A percentile compares a stretch with the other conserved stretches of the same genome.
Conservation (phyloP, 148 eudicot species). For the Nyssa sinensis region DNA sequence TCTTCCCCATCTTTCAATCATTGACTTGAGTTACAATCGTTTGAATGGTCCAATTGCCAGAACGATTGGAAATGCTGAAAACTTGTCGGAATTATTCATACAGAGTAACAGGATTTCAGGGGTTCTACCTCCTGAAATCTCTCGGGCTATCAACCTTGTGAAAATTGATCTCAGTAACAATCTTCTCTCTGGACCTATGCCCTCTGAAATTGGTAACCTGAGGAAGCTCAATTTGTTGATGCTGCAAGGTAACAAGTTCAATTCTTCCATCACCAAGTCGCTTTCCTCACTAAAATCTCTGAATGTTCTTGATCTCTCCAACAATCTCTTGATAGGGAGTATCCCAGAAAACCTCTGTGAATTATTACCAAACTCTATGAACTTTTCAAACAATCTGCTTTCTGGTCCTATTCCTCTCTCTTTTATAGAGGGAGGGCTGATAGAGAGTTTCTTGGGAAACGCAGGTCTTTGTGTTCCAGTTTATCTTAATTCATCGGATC, state of each 20-base stretch:
- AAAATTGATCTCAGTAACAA: conserved; percentile 83
- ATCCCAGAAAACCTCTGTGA: conserved; percentile 58
- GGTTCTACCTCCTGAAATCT: conserved; percentile 61
- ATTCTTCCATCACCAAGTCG: conserved; percentile 63
- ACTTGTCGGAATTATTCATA: conserved; percentile 67
- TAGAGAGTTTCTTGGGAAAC: conserved; percentile 74
- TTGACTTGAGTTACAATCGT: conserved; percentile 63
- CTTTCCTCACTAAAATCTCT: conserved; percentile 57
- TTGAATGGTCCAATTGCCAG: conserved; percentile 54
- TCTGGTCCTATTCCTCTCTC: conserved; percentile 71
- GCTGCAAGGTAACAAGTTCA: conserved; percentile 64
- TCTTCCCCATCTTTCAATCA: conserved; percentile 67
- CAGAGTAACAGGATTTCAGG: conserved; percentile 76
- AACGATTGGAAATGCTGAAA: conserved; percentile 55
- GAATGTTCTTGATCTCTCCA: conserved; percentile 80
- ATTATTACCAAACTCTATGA: conserved; percentile 67
- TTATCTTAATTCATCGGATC: conserved; percentile 40
- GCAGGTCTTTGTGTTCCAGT: conserved; percentile 58
- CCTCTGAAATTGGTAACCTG: conserved; percentile 62
- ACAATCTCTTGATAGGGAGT: conserved; percentile 57
- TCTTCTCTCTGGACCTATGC: conserved; percentile 67
- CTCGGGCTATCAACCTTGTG: conserved; percentile 57
- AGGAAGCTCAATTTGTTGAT: conserved; percentile 56
- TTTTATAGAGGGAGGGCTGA: conserved; percentile 56
- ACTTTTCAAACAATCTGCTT: conserved; percentile 69